phyloP scores from a whole-genome alignment of 176 grass and related monocot genomes.

The sorghum (Sorghum bicolor) region Sorghum_bicolor_NCBIv3 NC_012879.2:59321001-59321500 shows the following conservation, averaged over 20 bases:
- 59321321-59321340: conserved; percentile 56
- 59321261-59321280: conserved; percentile 75
- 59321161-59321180: conserved; percentile 70
- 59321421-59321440: conserved; percentile 59
- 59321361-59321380: conserved; percentile 65
- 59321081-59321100: conserved; percentile 41
- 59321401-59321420: conserved; percentile 52
- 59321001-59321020: conserved; percentile 47
- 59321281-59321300: conserved; percentile 57
- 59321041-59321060: conserved; percentile 50
- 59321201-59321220: conserved; percentile 56
- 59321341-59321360: conserved; percentile 79
- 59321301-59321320: conserved; percentile 31
- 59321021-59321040: conserved; percentile 60
- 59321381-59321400: conserved; percentile 67
- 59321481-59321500: conserved; percentile 27
- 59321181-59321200: conserved; percentile 59
- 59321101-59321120: conserved; percentile 38
- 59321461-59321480: conserved; percentile 32
- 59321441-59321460: conserved; percentile 50
- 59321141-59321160: conserved; percentile 30
- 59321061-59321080: conserved; percentile 57
- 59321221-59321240: conserved; percentile 45
- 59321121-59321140: conserved; percentile 31
- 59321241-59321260: conserved; percentile 68